Percentiles rank a stretch among this genome's conserved stretches.
These are phyloP conservation scores for Ceratocystis eucalypticola DNA, from an alignment of 2,329 filamentous ascomycete species.

Conservation along the genomic window DNA sequence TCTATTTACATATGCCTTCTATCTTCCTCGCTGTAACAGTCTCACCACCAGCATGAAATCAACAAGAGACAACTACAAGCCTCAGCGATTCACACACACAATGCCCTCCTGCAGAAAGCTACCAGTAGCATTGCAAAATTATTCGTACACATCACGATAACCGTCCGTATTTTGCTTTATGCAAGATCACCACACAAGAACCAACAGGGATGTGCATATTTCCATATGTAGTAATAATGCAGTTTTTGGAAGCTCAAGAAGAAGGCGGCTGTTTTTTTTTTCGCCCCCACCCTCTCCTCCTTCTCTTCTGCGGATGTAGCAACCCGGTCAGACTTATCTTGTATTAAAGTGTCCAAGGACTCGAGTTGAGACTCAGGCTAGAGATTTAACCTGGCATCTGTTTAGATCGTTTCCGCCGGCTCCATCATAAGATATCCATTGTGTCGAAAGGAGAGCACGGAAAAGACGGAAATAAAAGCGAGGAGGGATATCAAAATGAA, in stretches of 20 bases:
- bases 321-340: not conserved
- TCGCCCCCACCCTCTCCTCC: not conserved
- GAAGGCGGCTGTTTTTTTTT: not conserved
- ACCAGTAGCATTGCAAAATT: not conserved
- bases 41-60: no score
- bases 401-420: not conserved
- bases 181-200: not conserved
- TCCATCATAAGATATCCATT: not conserved
- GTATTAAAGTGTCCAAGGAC: not conserved
- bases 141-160: not conserved
- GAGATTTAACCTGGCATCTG: not conserved
- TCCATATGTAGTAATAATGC: not conserved
- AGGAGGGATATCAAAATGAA: not conserved
- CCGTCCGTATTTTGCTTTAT: not conserved
- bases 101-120: not conserved
- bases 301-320: not conserved
- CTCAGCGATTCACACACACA: no score
- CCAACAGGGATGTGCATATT: not conserved
- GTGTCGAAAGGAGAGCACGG: not conserved
- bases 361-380: not conserved
- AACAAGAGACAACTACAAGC: no score
- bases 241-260: not conserved
- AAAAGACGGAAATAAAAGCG: not conserved
- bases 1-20: no score
- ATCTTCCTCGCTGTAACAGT: no score